These are phyloP conservation scores for Cyclotella atomus DNA, from an alignment of 108 stramenopile species.

Conservation along the genomic window DNA sequence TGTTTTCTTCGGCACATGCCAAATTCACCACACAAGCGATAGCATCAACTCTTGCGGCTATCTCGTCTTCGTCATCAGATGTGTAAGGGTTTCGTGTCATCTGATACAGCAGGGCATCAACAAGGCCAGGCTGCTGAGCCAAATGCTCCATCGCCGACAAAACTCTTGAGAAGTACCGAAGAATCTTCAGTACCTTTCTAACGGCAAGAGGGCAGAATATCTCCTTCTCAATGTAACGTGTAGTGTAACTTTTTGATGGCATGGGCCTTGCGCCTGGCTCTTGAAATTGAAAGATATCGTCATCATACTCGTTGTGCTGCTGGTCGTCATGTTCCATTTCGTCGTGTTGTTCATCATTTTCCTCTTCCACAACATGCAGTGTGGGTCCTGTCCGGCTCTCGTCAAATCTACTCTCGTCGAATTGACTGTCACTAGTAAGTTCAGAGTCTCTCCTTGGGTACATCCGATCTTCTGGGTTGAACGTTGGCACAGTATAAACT, in stretches of 20 bases:
- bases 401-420: too few species aligned
- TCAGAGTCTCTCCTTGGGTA: too few species aligned
- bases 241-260: constrained; percentile 8
- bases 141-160: constrained; percentile 55
- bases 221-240: constrained; percentile 5
- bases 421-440: too few species aligned
- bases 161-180: constrained; percentile 57
- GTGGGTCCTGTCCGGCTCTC: too few species aligned
- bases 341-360: neutral
- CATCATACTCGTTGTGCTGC: neutral
- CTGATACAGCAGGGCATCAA: constrained; percentile 44
- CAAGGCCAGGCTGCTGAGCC: constrained; percentile 41
- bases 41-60: constrained; percentile 41
- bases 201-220: constrained; percentile 42
- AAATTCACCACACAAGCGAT: constrained; percentile 48
- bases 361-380: neutral
- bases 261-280: constrained; percentile 24
- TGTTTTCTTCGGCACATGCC: constrained; percentile 57
- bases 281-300: constrained; percentile 48
- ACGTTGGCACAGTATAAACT: neutral
- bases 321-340: neutral
- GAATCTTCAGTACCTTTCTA: constrained; percentile 41
- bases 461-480: constrained; percentile 1
- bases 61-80: constrained; percentile 38
- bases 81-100: constrained; percentile 30